Base-by-base conservation (phyloP, 805 yeast species). In the Brettanomyces custersianus region DNA sequence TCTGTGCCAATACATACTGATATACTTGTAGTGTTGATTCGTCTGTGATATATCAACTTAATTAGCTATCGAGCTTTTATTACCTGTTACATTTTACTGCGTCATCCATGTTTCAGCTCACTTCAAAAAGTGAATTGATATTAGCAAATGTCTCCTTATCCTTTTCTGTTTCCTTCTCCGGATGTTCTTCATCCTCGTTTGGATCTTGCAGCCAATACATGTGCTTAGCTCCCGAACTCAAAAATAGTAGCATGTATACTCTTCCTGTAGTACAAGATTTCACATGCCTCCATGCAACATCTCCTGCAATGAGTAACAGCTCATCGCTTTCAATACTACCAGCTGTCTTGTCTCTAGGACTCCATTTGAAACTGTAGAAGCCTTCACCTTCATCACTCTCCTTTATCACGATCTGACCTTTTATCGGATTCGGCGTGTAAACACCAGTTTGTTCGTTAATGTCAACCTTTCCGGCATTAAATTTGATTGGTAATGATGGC, bases 251-350 rank as follows among this genome's bases (percentile, higher is more conserved):
- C 52, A 52, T 53, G 39, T 49, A 78, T 12, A 86, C 87, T 41
- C 95, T 66, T 12, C 95, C 95, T 0, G 86, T 72, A 29, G 61
- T 70, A 56, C 94, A 81, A 20, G 83, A 73, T 34, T 66, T 57
- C 30, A 83, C 74, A 37, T 73, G 82, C 42, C 72, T 71, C 76
- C 87, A 83, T 29, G 79, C 73, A 35, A 82, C 90, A 50, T 86
- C 95, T 2, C 94, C 94, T 0, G 94, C 92, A 46, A 85, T 77
- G 29, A 85, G 72, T 44, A 84, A 63, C 40, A 83, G 65, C 44
- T 79, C 87, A 37, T 76, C 81, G 31, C 64, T 65, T 38, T 69
- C 74, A 8, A 63, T 45, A 18, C 48, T 46, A 15, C 63, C 55
- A 5, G 66, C 63, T 4, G 64, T 55, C 30, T 57, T 64, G 21